Evolutionary conservation across 176 grass and related monocot species (phyloP).

Genomic region (Carex kokanica): DNA sequence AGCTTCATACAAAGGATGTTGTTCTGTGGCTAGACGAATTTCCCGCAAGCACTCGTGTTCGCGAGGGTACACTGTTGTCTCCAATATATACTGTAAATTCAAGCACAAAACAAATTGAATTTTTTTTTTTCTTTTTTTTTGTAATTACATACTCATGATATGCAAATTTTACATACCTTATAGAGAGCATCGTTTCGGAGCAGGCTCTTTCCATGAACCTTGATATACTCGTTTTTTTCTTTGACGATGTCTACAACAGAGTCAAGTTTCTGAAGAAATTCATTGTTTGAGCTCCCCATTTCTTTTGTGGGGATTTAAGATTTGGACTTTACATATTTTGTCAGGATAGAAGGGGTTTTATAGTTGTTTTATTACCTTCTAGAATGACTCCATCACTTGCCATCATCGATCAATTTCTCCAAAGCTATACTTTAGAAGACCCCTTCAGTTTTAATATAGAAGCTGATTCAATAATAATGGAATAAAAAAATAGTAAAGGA

Average conservation of each 20-base stretch:
- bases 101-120: neutral
- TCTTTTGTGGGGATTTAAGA: neutral
- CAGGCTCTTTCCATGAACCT: conserved; percentile 52
- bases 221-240: conserved; percentile 20
- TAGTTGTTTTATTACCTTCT: neutral
- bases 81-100: conserved; percentile 49
- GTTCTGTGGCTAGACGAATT: conserved; percentile 45
- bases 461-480: neutral
- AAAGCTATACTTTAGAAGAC: neutral
- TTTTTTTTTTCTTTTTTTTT: neutral
- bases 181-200: conserved; percentile 51
- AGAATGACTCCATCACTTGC: neutral
- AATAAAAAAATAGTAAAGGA: neutral
- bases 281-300: neutral
- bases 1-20: conserved; percentile 37
- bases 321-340: neutral
- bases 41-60: conserved; percentile 65
- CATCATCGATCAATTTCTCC: neutral
- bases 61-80: conserved; percentile 60
- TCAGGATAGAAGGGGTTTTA: neutral
- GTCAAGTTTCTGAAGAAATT: neutral
- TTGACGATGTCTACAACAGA: neutral
- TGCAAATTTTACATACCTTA: conserved; percentile 29
- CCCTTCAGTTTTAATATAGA: neutral
- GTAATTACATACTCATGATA: neutral